Base-by-base conservation (phyloP, 2,329 filamentous ascomycete species). In the Curvularia spicifera region DNA sequence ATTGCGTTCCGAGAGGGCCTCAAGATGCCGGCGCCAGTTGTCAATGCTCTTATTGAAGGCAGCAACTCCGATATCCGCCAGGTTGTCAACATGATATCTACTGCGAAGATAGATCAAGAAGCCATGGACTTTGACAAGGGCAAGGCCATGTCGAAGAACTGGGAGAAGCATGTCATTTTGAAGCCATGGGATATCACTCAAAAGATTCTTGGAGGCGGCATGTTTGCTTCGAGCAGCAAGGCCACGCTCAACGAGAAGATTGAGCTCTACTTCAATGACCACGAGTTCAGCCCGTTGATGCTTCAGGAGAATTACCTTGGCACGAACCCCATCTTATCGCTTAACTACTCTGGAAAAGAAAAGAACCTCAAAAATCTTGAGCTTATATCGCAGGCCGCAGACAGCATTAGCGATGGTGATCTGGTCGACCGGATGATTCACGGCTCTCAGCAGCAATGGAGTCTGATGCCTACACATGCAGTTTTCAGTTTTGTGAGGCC, bases 151-250 rank as follows among this genome's bases (percentile, higher is more conserved):
- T 92, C 92, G 5, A 97, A 97, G 79, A 90, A 92, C 1, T 99
- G 95, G 95, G 91, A 99, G 81, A 99, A 99, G 79, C 93, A 98
- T 74, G 88, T 98, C 37, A 87, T 99, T 13, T 81, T 99, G 55
- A 98, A 98, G 78, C 95, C 95, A 0, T 99, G 95, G 95, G 95
- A 99, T 72, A 99, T 99, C 70, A 93, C 91, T 61, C 86, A 90
- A 73, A 97, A 97, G 80, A 92, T 99, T 74, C 85, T 99, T 5
- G 91, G 87, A 26, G 89, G 92, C 4, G 91, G 92, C 37, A 87
- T 97, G 78, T 99, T 98, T 78, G 85, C 91, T 24, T 85, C 88
- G 4, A 87, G 88, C 49, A 96, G 92, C 78, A 96, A 91, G 66
- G 83, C 91, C 3, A 96, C 92, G 0, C 81, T 99, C 35, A 98